phyloP scores from a whole-genome alignment of 768 basidiomycete species.

The Kwoniella mangroviensis region DNA sequence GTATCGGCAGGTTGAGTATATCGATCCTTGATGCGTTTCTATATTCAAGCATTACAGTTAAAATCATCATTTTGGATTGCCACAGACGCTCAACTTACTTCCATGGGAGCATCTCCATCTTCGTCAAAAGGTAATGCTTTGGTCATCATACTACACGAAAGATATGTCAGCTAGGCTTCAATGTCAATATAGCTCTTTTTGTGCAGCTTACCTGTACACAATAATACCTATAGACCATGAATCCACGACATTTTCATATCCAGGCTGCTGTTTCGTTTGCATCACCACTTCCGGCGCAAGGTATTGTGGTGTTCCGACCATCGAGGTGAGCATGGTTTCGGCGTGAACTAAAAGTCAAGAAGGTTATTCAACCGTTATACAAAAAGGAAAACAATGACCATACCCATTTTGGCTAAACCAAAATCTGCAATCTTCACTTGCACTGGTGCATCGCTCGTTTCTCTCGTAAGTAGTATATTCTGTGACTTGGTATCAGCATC shows the following conservation, averaged over 20 bases:
- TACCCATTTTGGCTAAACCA: slow-evolving; percentile 80
- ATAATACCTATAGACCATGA: slow-evolving; percentile 97
- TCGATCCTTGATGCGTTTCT: slow-evolving; percentile 52
- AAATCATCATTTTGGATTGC: no score
- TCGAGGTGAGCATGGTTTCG: slow-evolving; percentile 66
- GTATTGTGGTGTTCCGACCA: slow-evolving; percentile 96
- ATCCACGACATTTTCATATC: slow-evolving; percentile 88
- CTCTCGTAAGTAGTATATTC: slow-evolving; percentile 82
- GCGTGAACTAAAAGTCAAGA: slow-evolving; percentile 29
- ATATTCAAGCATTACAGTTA: slow-evolving; percentile 54
- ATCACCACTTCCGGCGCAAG: slow-evolving; percentile 88
- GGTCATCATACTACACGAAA: slow-evolving; percentile 65
- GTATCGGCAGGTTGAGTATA: slow-evolving; percentile 64
- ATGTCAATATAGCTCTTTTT: no score
- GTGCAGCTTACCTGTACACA: slow-evolving; percentile 74
- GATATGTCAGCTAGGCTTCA: slow-evolving; percentile 18
- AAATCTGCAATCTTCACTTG: slow-evolving; percentile 91
- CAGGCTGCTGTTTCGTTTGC: slow-evolving; percentile 62
- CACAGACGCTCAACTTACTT: slow-evolving; percentile 53
- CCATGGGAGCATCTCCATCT: slow-evolving; percentile 67
- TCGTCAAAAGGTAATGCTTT: slow-evolving; percentile 81
- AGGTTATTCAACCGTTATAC: neutral
- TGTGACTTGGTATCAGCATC: slow-evolving; percentile 49
- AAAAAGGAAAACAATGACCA: neutral
- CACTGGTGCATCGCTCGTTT: slow-evolving; percentile 63